These are phyloP conservation scores for Cudoniella acicularis DNA, from an alignment of 495 filamentous ascomycete genomes.

Conservation along the genomic window DNA sequence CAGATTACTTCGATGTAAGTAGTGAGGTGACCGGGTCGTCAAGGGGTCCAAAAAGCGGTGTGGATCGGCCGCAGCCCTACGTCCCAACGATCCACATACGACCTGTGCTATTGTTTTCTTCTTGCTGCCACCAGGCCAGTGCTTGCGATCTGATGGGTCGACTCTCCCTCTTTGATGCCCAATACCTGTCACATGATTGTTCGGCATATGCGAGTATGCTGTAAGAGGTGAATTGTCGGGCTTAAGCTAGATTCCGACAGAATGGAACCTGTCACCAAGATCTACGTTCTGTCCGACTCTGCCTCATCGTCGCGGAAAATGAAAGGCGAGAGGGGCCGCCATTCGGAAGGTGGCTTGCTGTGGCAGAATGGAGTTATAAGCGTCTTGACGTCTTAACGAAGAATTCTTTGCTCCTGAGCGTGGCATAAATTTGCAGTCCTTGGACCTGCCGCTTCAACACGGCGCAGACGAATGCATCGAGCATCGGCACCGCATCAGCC, in stretches of 20 bases:
- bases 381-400: neutral
- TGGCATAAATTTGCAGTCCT: no score
- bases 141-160: neutral
- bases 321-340: no score
- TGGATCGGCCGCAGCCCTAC: constrained; percentile 20
- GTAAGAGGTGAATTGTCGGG: constrained; percentile 9
- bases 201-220: constrained; percentile 15
- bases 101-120: neutral
- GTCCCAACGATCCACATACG: constrained; percentile 8
- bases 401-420: neutral
- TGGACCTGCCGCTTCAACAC: neutral
- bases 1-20: neutral
- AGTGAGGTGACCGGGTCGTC: neutral
- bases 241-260: neutral
- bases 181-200: constrained; percentile 17
- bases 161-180: neutral
- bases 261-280: constrained; percentile 12
- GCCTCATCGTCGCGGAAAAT: no score
- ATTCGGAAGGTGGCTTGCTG: no score
- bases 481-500: neutral
- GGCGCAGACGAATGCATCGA: neutral
- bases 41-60: constrained; percentile 20
- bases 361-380: no score
- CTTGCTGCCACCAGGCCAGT: neutral
- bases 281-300: constrained; percentile 1